A percentile compares a stretch with the other conserved stretches of the same genome.
Conservation (phyloP, 345 rosid genomes). For the Heritiera fomes region DNA sequence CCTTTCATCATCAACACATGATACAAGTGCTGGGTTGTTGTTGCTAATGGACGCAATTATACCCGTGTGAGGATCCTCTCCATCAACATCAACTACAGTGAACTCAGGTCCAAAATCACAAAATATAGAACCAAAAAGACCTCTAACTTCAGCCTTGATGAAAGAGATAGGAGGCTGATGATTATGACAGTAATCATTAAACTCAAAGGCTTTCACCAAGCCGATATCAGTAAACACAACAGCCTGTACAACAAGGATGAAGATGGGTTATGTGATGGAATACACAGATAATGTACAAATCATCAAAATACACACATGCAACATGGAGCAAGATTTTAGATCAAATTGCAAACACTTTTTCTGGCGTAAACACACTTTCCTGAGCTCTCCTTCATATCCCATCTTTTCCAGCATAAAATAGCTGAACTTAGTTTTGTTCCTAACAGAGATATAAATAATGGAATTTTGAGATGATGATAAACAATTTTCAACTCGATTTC, state of each 20-base stretch:
- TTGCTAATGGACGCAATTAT: conserved; percentile 93
- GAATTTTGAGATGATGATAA: not conserved
- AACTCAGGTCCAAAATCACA: conserved; percentile 97
- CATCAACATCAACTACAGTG: conserved; percentile 89
- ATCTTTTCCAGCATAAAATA: not conserved
- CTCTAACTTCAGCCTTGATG: conserved; percentile 91
- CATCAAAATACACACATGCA: not conserved
- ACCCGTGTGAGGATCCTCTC: conserved; percentile 94
- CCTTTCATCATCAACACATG: conserved; percentile 93
- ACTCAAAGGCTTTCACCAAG: conserved; percentile 73
- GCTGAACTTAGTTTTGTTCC: not conserved
- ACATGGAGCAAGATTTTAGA: not conserved
- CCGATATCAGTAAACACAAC: conserved; percentile 86
- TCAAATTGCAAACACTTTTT: not conserved
- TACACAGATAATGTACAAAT: not conserved
- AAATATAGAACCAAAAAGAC: conserved; percentile 92
- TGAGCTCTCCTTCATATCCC: not conserved
- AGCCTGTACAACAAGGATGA: conserved; percentile 49
- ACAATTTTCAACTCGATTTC: not conserved
- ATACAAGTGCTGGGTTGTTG: conserved; percentile 77
- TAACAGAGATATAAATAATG: too few species aligned
- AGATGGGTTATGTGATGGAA: not conserved
- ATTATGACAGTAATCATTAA: conserved; percentile 78
- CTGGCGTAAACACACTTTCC: not conserved
- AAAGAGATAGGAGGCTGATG: conserved; percentile 91